Evolutionary conservation across 805 yeast genomes (phyloP).

Genomic region (Schwanniomyces yamadae): DNA sequence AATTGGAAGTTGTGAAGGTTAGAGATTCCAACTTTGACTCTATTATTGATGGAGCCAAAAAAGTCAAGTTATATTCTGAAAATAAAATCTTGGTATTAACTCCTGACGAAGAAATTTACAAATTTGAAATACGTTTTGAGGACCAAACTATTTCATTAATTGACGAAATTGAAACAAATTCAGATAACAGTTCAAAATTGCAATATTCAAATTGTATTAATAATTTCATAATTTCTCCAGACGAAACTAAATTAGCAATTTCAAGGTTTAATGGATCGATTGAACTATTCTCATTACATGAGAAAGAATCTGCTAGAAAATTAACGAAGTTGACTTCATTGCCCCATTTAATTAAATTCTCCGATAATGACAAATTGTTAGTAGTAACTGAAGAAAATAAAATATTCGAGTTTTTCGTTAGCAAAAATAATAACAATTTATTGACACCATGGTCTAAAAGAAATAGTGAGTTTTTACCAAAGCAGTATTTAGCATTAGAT

Average conservation of each 20-base stretch:
- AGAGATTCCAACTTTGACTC: constrained; percentile 42
- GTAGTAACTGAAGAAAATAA: constrained; percentile 74
- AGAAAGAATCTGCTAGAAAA: constrained; percentile 26
- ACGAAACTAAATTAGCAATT: constrained; percentile 49
- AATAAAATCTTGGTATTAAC: constrained; percentile 53
- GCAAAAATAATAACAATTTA: constrained; percentile 25
- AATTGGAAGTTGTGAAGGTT: constrained; percentile 52
- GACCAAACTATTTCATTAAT: constrained; percentile 35
- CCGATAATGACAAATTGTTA: constrained; percentile 50
- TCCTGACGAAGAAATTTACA: constrained; percentile 59
- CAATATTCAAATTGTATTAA: constrained; percentile 45
- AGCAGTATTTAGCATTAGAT: constrained; percentile 51
- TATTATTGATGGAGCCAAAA: constrained; percentile 55
- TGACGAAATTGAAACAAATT: constrained; percentile 40
- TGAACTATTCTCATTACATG: constrained; percentile 44
- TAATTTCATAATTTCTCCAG: constrained; percentile 48
- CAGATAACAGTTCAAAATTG: constrained; percentile 10
- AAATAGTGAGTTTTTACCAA: constrained; percentile 75
- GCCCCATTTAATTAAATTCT: constrained; percentile 62
- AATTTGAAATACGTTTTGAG: constrained; percentile 35
- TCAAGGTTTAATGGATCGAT: constrained; percentile 67
- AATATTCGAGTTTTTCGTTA: constrained; percentile 62
- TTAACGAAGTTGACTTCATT: constrained; percentile 59
- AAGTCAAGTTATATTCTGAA: constrained; percentile 45
- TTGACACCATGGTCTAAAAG: constrained; percentile 77